phyloP scores from a whole-genome alignment of 1,139 yeast genomes.

The Sugiyamaella grinbergsii region DNA sequence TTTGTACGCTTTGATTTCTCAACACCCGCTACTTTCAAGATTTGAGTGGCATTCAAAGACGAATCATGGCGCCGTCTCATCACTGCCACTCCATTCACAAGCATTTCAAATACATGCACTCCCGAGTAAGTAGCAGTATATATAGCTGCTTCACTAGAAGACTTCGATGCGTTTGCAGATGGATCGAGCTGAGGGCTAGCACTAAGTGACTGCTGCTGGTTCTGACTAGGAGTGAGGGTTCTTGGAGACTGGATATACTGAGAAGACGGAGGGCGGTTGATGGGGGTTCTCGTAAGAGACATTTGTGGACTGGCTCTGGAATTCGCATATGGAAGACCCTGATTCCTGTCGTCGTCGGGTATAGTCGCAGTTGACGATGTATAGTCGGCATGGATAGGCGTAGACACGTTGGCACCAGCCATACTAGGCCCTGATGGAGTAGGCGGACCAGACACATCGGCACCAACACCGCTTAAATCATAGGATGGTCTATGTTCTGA shows the following conservation, averaged over 20 bases:
- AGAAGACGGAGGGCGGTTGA: conserved; percentile 3
- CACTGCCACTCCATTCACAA: conserved; percentile 70
- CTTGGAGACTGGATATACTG: conserved; percentile 14
- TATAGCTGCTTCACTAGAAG: conserved; percentile 12
- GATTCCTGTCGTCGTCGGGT: conserved; percentile 13
- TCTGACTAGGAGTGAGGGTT: conserved; percentile 5
- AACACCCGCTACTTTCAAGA: conserved; percentile 80
- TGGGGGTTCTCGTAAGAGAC: conserved; percentile 9
- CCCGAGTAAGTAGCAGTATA: conserved; percentile 36
- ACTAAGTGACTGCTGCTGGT: conserved; percentile 14
- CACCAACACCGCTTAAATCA: too few species aligned
- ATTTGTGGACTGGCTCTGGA: conserved; percentile 4
- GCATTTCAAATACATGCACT: conserved; percentile 79
- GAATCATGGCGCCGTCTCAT: conserved; percentile 83
- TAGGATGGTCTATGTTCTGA: conserved; percentile 9
- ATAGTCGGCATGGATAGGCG: conserved; percentile 18
- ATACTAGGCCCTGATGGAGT: not conserved
- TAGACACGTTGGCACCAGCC: not conserved
- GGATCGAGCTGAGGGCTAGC: conserved; percentile 16
- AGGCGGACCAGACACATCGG: too few species aligned
- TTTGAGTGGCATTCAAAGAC: conserved; percentile 90
- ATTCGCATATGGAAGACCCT: not conserved
- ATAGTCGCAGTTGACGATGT: conserved; percentile 20
- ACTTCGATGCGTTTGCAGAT: not conserved
- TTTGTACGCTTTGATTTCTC: conserved; percentile 86